Evolutionary conservation across 2,329 filamentous ascomycete species (phyloP).

Genomic region (Grosmannia huntii): DNA sequence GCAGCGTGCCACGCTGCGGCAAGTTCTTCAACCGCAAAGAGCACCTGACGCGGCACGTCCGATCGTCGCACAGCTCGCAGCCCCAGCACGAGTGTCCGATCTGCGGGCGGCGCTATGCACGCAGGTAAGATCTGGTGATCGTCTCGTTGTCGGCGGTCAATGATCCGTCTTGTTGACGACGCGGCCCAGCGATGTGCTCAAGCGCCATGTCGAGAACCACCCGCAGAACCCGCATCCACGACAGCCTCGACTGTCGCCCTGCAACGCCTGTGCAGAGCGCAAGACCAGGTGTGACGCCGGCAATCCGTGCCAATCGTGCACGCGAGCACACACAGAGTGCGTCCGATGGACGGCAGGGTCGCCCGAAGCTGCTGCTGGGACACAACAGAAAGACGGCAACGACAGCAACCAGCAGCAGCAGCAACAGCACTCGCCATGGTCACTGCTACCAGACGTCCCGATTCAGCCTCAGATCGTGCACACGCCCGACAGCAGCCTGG

Average conservation of each 20-base stretch:
- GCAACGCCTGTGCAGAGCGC: not conserved
- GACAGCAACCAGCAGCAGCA: not conserved
- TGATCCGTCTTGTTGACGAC: not conserved
- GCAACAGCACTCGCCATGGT: not conserved
- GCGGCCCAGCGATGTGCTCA: slow-evolving; percentile 2
- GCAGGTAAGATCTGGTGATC: not conserved
- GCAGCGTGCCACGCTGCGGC: slow-evolving; percentile 1
- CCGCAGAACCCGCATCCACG: slow-evolving; percentile 1
- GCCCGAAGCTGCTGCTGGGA: not conserved
- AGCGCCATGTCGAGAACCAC: slow-evolving; percentile 4
- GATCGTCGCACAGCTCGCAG: slow-evolving; percentile 2
- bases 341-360: not conserved
- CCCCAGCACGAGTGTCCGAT: slow-evolving; percentile 3
- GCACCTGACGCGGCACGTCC: slow-evolving; percentile 2
- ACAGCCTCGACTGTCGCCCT: not conserved
- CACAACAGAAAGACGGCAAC: not conserved
- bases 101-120: slow-evolving; percentile 2
- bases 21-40: slow-evolving; percentile 6
- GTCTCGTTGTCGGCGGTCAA: not conserved
- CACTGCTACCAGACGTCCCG: not conserved
- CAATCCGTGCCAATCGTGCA: not conserved
- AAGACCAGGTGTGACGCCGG: not conserved
- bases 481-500: not conserved
- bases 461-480: not conserved
- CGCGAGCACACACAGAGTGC: not conserved